phyloP scores from a whole-genome alignment of 2,329 filamentous ascomycete species.

The Colletotrichum trifolii region DNA sequence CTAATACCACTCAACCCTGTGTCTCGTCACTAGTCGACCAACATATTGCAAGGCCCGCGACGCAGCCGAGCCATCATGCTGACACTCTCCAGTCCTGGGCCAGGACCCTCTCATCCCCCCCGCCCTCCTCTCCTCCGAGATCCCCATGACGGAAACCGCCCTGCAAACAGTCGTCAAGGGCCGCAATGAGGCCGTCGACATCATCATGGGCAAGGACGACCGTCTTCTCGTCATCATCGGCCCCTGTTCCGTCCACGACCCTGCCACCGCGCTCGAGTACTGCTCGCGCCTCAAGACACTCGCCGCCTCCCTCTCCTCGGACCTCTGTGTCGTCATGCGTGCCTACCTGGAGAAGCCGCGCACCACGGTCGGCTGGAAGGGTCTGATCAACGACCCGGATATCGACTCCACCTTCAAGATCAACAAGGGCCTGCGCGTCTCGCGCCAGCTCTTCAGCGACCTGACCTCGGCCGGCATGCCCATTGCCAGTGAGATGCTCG shows the following conservation, averaged over 20 bases:
- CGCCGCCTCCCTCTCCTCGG: slow-evolving; percentile 81
- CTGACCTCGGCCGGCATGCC: slow-evolving; percentile 89
- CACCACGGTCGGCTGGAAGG: slow-evolving; percentile 99
- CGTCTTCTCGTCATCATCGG: slow-evolving; percentile 94
- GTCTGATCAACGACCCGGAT: slow-evolving; percentile 98
- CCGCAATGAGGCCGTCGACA: slow-evolving; percentile 74
- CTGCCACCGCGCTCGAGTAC: slow-evolving; percentile 88
- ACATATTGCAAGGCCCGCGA: too few relatives aligned
- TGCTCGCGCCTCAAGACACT: slow-evolving; percentile 80
- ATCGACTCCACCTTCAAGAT: slow-evolving; percentile 98
- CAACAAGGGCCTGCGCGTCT: slow-evolving; percentile 95
- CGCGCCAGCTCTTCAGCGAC: slow-evolving; percentile 93
- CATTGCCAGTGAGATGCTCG: slow-evolving; percentile 97
- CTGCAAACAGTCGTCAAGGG: slow-evolving; percentile 77
- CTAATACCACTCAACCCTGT: neutral
- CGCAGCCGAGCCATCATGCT: slow-evolving; percentile 39
- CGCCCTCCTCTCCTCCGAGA: slow-evolving; percentile 85
- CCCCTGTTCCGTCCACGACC: slow-evolving; percentile 98
- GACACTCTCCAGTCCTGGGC: slow-evolving; percentile 75
- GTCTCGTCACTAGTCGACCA: neutral
- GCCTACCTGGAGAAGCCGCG: slow-evolving; percentile 99
- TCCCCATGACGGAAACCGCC: slow-evolving; percentile 75
- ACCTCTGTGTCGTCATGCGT: slow-evolving; percentile 95
- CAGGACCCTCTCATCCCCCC: slow-evolving; percentile 95
- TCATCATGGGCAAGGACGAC: slow-evolving; percentile 84